Conservation (phyloP, 2,329 filamentous ascomycete species). For the Zalaria obscura region DNA sequence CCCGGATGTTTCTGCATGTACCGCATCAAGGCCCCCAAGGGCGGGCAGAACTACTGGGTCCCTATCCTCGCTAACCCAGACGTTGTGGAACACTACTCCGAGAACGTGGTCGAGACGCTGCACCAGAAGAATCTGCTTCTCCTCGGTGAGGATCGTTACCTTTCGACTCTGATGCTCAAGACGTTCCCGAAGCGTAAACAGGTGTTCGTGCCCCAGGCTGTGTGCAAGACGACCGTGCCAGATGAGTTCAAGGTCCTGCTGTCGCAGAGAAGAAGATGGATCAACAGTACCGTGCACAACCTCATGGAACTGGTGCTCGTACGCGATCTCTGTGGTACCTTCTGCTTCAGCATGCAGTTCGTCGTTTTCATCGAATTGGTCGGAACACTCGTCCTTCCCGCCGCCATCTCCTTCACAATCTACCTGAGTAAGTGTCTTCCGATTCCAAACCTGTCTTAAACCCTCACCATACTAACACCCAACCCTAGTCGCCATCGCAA, state of each 20-base stretch:
- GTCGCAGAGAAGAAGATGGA: slow-evolving; percentile 93
- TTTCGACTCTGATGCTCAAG: slow-evolving; percentile 94
- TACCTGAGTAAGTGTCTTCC: slow-evolving; percentile 63
- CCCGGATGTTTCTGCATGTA: slow-evolving; percentile 99
- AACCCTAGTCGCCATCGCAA: slow-evolving; percentile 63
- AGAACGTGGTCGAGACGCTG: slow-evolving; percentile 95
- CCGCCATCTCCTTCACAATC: slow-evolving; percentile 91
- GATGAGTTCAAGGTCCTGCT: slow-evolving; percentile 84
- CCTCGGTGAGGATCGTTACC: slow-evolving; percentile 84
- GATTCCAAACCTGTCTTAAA: slow-evolving; percentile 2
- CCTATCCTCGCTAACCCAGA: slow-evolving; percentile 97
- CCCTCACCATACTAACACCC: slow-evolving; percentile 13
- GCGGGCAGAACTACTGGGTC: slow-evolving; percentile 98
- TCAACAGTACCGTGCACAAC: slow-evolving; percentile 98
- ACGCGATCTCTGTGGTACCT: slow-evolving; percentile 90
- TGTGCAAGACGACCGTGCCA: slow-evolving; percentile 96
- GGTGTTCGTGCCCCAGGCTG: slow-evolving; percentile 93
- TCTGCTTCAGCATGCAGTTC: slow-evolving; percentile 99
- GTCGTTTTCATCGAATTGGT: slow-evolving; percentile 91
- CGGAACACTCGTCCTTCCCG: slow-evolving; percentile 85
- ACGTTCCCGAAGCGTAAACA: slow-evolving; percentile 99
- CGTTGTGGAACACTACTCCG: slow-evolving; percentile 96
- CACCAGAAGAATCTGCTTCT: slow-evolving; percentile 95
- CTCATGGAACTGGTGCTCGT: slow-evolving; percentile 95
- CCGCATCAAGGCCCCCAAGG: slow-evolving; percentile 97